Base-by-base conservation (phyloP, 352 stramenopile genomes). In the Pilasporangium apinafurcum region DNA sequence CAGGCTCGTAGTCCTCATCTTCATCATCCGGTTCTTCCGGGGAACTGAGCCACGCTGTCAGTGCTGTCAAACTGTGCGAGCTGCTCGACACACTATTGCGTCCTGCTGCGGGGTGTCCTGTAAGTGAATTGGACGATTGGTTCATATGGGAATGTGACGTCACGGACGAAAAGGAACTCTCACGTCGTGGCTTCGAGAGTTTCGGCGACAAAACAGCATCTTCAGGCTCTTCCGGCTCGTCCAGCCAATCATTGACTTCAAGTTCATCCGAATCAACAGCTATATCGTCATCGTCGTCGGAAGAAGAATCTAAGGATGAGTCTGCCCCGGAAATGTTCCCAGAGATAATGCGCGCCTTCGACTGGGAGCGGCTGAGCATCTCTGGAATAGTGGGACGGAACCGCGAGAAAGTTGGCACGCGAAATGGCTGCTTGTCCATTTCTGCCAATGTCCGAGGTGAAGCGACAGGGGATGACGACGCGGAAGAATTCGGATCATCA, bases 211-310 rank as follows among this genome's bases (percentile, higher is more conserved):
- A 51, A 27, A 86, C 52, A 0, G 69, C 69, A 43, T 84, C 70
- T 20, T 86, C 65, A 0, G 69, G 68, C 26, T 87, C 78, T 53
- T 86, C 78, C 16, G 87, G 75, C 26, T 87, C 78, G 55, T 86
- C 78, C 16, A 90, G 75, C 78, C 78, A 90, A 53, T 90, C 78
- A 41, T 62, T 80, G 12, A 90, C 60, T 36, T 72, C 54, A 3
- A 83, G 40, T 17, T 86, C 78, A 22, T 84, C 75, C 0, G 56
- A 59, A 1, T 81, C 69, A 14, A 44, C 45, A 2, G 65, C 18
- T 16, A 64, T 29, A 16, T 69, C 62, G 37, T 69, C 62, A 27
- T 59, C 51, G 7, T 37, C 50, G 4, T 44, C 54, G 8, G 51
- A 59, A 20, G 79, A 66, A 10, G 49, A 58, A 7, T 67, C 55